Percentiles rank a stretch among this genome's conserved stretches.
Conservation (phyloP, 116 monocot genomes). For the Zostera marina region DNA sequence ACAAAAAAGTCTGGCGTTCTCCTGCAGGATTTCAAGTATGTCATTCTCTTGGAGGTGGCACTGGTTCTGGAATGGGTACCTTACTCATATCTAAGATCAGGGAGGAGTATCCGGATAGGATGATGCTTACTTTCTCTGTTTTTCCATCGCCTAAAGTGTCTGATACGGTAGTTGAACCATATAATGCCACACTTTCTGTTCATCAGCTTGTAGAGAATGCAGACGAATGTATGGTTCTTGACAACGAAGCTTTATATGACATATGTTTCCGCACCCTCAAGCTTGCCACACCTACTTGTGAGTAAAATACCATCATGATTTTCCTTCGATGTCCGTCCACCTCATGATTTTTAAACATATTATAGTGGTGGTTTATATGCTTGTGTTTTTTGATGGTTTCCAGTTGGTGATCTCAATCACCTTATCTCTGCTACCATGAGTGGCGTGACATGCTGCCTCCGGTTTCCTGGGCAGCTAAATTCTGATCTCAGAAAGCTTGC, state of each 20-base stretch:
- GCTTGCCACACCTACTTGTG: conserved; percentile 13
- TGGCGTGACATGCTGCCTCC: conserved; percentile 11
- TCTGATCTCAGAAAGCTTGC: conserved; percentile 14
- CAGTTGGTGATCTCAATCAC: conserved; percentile 17
- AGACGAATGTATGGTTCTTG: conserved; percentile 16
- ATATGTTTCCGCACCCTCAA: conserved; percentile 16
- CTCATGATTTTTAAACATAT: background rate
- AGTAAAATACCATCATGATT: background rate
- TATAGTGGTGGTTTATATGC: background rate
- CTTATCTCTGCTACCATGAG: conserved; percentile 16
- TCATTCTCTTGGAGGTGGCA: conserved; percentile 8
- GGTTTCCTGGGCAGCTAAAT: conserved; percentile 14
- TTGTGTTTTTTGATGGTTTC: background rate
- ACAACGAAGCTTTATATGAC: conserved; percentile 16
- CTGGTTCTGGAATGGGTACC: conserved; percentile 15
- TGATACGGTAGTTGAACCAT: conserved; percentile 18
- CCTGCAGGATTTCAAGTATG: conserved; percentile 10
- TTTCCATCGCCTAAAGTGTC: conserved; percentile 15
- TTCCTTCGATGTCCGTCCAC: background rate
- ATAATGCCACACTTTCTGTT: conserved; percentile 16
- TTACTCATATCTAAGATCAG: conserved; percentile 12
- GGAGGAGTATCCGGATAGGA: conserved; percentile 11
- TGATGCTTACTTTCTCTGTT: conserved; percentile 14
- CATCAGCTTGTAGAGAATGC: conserved; percentile 21
- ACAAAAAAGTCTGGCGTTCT: no score